These are phyloP conservation scores for Cardamine resedifolia DNA, from an alignment of 345 rosid species.

Conservation along the genomic window DNA sequence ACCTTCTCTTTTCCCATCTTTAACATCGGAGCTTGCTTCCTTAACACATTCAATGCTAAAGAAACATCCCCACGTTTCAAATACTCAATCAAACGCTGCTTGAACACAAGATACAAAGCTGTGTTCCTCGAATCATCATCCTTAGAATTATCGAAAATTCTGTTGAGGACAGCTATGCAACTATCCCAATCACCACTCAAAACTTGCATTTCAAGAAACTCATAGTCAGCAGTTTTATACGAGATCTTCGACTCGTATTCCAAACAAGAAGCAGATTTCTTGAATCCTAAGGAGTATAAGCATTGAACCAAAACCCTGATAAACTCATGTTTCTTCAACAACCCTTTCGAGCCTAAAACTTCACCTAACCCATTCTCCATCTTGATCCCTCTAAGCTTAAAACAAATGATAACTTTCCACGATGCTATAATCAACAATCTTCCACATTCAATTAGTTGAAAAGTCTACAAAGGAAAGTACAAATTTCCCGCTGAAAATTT, in stretches of 20 bases:
- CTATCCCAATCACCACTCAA: constrained; percentile 67
- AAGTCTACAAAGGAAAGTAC: constrained; percentile 11
- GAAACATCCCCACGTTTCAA: constrained; percentile 56
- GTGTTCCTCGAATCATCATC: constrained; percentile 57
- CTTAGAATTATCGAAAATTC: constrained; percentile 37
- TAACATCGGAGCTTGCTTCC: constrained; percentile 55
- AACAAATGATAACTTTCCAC: not conserved
- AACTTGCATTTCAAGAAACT: constrained; percentile 59
- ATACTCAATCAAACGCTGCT: constrained; percentile 69
- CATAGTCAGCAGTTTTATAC: constrained; percentile 48
- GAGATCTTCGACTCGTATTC: constrained; percentile 65
- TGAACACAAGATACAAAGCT: constrained; percentile 60
- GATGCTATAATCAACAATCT: constrained; percentile 1
- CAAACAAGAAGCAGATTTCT: constrained; percentile 62
- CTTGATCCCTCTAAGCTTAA: constrained; percentile 1
- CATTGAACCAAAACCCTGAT: constrained; percentile 66
- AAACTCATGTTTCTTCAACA: constrained; percentile 63
- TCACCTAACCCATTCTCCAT: constrained; percentile 53
- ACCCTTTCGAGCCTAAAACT: constrained; percentile 58
- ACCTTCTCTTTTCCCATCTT: constrained; percentile 55
- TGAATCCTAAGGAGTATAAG: constrained; percentile 70
- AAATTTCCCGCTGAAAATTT: constrained; percentile 37
- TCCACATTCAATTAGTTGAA: constrained; percentile 30
- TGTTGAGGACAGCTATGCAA: constrained; percentile 49
- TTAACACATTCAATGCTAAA: constrained; percentile 55